Conservation (phyloP, 2,329 filamentous ascomycete genomes). For the Cladosporium cucumerinum region DNA sequence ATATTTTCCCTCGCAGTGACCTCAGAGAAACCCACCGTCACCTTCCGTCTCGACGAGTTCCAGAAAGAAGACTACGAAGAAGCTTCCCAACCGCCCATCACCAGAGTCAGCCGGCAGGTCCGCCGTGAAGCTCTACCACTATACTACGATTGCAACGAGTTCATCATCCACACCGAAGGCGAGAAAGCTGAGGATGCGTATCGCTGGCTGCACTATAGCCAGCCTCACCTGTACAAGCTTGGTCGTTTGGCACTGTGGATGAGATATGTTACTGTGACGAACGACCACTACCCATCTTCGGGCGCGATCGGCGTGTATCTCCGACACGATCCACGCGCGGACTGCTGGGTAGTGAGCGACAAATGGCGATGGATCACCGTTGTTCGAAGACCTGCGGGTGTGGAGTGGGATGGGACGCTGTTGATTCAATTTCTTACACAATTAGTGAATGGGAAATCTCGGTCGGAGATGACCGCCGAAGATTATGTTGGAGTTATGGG, state of each 20-base stretch:
- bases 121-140: slow-evolving; percentile 29
- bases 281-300: slow-evolving; percentile 16
- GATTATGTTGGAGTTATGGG: slow-evolving; percentile 22
- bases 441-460: slow-evolving; percentile 1
- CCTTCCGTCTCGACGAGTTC: slow-evolving; percentile 31
- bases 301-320: slow-evolving; percentile 26
- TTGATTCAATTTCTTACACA: slow-evolving; percentile 22
- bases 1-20: slow-evolving; percentile 29
- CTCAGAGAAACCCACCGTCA: slow-evolving; percentile 25
- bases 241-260: slow-evolving; percentile 29
- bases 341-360: slow-evolving; percentile 22
- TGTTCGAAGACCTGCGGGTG: slow-evolving; percentile 23
- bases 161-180: slow-evolving; percentile 32
- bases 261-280: slow-evolving; percentile 24
- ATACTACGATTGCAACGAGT: slow-evolving; percentile 31
- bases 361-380: slow-evolving; percentile 32
- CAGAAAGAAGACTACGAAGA: slow-evolving; percentile 28
- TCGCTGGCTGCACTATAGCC: slow-evolving; percentile 27
- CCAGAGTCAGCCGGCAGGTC: slow-evolving; percentile 27
- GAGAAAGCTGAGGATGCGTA: slow-evolving; percentile 26
- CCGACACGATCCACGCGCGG: slow-evolving; percentile 11
- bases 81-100: slow-evolving; percentile 29
- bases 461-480: slow-evolving; percentile 8
- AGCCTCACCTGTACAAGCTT: slow-evolving; percentile 21
- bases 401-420: slow-evolving; percentile 25